Evolutionary conservation across 2,329 filamentous ascomycete genomes (phyloP), one percentile per base, ranked within the genome.

Genomic region (Ilyonectria mors-panacis): DNA sequence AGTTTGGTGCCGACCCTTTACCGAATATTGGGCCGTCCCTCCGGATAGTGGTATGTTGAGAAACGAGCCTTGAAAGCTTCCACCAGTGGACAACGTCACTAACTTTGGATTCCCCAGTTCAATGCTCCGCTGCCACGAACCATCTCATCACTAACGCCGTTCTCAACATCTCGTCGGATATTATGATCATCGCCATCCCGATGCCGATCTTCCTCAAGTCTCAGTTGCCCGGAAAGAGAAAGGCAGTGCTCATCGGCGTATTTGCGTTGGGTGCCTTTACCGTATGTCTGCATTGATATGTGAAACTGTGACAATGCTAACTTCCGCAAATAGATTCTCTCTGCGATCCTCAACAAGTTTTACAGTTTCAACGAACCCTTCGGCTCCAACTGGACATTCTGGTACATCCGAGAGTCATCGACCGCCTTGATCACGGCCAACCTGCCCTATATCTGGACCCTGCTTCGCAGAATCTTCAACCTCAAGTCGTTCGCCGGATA

Each of bases 81-180:
- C 37, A 37, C 5, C 19, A 13, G 17, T 19, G 35, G 30, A 57
- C 35, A 19, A 19, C 55, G 51, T 47, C 30, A 23, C 69, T 76
- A 13, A 74, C 65, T 30, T 10, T 42, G 5, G 42, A n/a, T 2
- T 10, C n/a, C 2, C 33, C 37, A 86, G 85, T 81, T 1, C 87
- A 91, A 81, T 91, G 88, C 73, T 86, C 87, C 1, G 85, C 88
- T 0, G 84, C 86, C 2, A 81, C 85, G 17, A 81, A 88, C 73
- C 89, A 89, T 71, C 82, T 89, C 12, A 89, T 89, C 57, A 85
- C 86, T 17, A 88, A 90, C 65, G 85, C 86, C 1, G 81, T 84
- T 4, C 85, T 91, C 74, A 91, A 91, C 70, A 85, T 91, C 55
- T 85, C 86, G 2, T 89, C 87, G 28, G 89, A 91, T 69, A 42